Base-by-base conservation (phyloP, 345 rosid genomes). In the Pistacia atlantica region DNA sequence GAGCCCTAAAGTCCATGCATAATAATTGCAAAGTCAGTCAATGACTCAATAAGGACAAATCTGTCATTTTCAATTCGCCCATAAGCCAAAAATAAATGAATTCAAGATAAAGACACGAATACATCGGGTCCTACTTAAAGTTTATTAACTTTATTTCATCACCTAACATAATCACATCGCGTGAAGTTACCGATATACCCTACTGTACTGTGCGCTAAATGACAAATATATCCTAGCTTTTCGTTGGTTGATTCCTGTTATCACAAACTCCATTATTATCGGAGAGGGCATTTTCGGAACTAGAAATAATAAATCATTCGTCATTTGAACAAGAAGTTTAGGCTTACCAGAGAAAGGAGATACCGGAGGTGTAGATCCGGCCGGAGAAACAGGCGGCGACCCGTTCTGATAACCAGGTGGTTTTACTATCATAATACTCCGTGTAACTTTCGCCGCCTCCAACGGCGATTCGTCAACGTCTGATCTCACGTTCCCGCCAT, bases 301-400 rank as follows among this genome's bases (percentile, higher is more conserved):
- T 20, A 11, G 9, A 57, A 2, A 4, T 2, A 52, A 61, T 8
- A 13, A 10, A 38, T 45, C 68, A 37, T 69, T 59, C 4, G 71
- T 38, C 45, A 78, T 31, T 70, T 22, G 1, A 17, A 11, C 18
- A 11, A 59, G 0, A 18, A 48, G 13, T 33, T 54, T 3, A 11
- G 22, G 52, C 94, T 90, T 78, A 93, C 99, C 98, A 18, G 98
- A 87, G 80, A 95, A 93, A 12, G 97, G 97, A 28, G 98, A 92
- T 54, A 88, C 85, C 83, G 94, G 92, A 70, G 97, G 84, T 25
- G 97, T 90, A 18, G 98, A 90, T 4, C 95, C 95, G 66, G 97
- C 97, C 0, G 99, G 99, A 16, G 99, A 95, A 2, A 73, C 87
- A 67, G 97, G 97, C 8, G 97, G 92, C 67, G 98, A 89, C 51